A percentile compares a stretch with the other conserved stretches of the same genome.
phyloP scores from a whole-genome alignment of 1,139 yeast genomes.

The Spathaspora sp. region DNA sequence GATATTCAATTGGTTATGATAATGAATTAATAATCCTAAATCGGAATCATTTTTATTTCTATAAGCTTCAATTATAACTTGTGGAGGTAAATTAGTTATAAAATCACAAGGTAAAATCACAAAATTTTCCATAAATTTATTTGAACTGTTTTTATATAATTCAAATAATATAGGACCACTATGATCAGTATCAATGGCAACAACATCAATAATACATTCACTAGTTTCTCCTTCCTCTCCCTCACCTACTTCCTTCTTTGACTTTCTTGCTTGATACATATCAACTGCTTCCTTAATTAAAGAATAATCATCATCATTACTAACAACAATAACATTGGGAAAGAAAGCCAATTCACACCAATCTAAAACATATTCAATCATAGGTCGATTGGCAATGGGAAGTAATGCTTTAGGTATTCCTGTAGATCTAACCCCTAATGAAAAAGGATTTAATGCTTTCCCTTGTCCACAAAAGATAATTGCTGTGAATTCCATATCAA shows the following conservation, averaged over 20 bases:
- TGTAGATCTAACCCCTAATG: conserved; percentile 48
- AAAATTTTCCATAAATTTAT: conserved; percentile 37
- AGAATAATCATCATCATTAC: conserved; percentile 27
- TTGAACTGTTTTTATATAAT: conserved; percentile 36
- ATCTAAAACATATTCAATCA: conserved; percentile 82
- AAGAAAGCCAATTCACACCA: conserved; percentile 93
- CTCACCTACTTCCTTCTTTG: conserved; percentile 10
- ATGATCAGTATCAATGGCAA: conserved; percentile 45
- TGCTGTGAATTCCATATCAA: conserved; percentile 87
- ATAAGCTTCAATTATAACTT: conserved; percentile 79
- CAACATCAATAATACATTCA: conserved; percentile 35
- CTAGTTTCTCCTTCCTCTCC: conserved; percentile 5
- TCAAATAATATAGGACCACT: conserved; percentile 65
- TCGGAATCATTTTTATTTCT: conserved; percentile 66
- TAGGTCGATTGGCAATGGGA: conserved; percentile 89
- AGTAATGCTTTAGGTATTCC: conserved; percentile 81
- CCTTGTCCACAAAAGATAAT: conserved; percentile 89
- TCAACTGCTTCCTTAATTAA: conserved; percentile 43
- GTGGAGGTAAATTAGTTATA: conserved; percentile 89
- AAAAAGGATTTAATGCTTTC: conserved; percentile 66
- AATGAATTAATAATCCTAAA: conserved; percentile 69
- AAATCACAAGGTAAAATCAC: conserved; percentile 92
- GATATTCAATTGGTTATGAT: conserved; percentile 69
- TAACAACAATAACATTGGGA: conserved; percentile 47
- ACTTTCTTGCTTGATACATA: conserved; percentile 31